phyloP scores from a whole-genome alignment of 2,329 filamentous ascomycete species.

The Ophiostoma novo-ulmi region DNA sequence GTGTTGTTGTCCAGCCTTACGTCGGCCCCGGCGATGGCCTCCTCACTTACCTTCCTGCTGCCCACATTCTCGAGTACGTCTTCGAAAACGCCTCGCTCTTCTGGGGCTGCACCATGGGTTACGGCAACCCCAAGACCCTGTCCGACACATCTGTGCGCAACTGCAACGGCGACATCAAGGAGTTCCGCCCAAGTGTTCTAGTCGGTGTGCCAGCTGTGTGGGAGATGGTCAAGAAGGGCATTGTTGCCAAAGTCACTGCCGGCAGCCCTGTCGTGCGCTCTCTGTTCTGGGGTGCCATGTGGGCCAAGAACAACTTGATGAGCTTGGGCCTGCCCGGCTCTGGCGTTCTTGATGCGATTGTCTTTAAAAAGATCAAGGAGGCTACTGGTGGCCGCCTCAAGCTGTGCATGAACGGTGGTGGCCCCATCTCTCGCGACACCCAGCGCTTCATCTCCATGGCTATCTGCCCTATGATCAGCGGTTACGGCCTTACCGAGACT shows the following conservation, averaged over 20 bases:
- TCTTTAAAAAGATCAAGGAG: conserved; percentile 90
- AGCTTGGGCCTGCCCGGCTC: conserved; percentile 57
- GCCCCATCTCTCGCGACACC: conserved; percentile 77
- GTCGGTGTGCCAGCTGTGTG: conserved; percentile 86
- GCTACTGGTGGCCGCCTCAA: conserved; percentile 77
- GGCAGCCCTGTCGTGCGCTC: conserved; percentile 63
- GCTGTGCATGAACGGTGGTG: conserved; percentile 80
- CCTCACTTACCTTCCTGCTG: conserved; percentile 77
- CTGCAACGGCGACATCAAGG: conserved; percentile 81
- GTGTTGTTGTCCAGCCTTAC: conserved; percentile 69
- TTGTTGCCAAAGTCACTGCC: conserved; percentile 68
- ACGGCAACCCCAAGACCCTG: conserved; percentile 79
- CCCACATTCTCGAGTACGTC: conserved; percentile 86
- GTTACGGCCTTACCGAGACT: conserved; percentile 85
- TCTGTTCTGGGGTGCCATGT: conserved; percentile 63
- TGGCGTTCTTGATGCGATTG: conserved; percentile 66
- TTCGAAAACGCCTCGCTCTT: conserved; percentile 79
- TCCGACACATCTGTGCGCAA: conserved; percentile 78
- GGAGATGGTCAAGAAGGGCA: conserved; percentile 89
- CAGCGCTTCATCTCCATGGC: conserved; percentile 84
- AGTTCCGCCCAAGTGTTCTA: conserved; percentile 76
- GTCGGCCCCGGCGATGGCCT: conserved; percentile 73
- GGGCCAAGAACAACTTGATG: conserved; percentile 49
- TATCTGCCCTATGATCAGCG: conserved; percentile 82
- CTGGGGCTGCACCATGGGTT: conserved; percentile 86